These are phyloP conservation scores for Suhomyces pyralidae DNA, from an alignment of 805 yeast genomes.

Conservation along the genomic window DNA sequence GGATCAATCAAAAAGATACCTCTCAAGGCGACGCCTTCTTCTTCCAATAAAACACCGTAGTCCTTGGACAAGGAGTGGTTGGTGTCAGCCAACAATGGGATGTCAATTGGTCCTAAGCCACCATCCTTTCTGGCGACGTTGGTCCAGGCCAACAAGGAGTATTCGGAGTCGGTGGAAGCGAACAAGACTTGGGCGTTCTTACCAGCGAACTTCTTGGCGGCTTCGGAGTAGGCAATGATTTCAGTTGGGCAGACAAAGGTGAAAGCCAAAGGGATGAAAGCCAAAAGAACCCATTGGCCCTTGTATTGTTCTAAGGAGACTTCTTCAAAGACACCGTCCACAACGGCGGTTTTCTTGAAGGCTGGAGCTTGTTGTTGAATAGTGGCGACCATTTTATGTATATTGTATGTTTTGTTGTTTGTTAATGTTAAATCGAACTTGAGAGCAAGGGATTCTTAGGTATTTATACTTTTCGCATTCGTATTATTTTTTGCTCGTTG, in stretches of 20 bases:
- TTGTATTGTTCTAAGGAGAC: constrained; percentile 90
- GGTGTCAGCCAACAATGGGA: constrained; percentile 94
- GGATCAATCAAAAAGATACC: constrained; percentile 99
- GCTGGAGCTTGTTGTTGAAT: constrained; percentile 96
- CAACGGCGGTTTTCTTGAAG: constrained; percentile 95
- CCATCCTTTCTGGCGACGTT: constrained; percentile 95
- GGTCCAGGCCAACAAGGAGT: constrained; percentile 97
- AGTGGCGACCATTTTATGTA: constrained; percentile 70
- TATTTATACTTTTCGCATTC: constrained; percentile 2
- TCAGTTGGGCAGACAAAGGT: constrained; percentile 99
- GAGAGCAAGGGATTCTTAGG: background rate
- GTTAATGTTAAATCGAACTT: background rate
- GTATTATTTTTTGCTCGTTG: background rate
- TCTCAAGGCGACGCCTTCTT: constrained; percentile 95
- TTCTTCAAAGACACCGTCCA: constrained; percentile 95
- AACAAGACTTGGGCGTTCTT: constrained; percentile 86
- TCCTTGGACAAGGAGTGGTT: constrained; percentile 92
- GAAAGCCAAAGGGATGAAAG: constrained; percentile 98
- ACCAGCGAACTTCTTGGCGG: constrained; percentile 82
- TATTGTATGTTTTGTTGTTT: background rate
- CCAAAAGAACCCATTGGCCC: constrained; percentile 97
- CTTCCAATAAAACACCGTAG: constrained; percentile 97
- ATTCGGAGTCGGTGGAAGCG: constrained; percentile 98
- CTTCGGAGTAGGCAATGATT: constrained; percentile 97
- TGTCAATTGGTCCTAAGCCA: constrained; percentile 93